Percentiles rank a stretch among this genome's conserved stretches.
These are phyloP conservation scores for Carpinus fangiana DNA, from an alignment of 306 rosid species.

Conservation along the genomic window DNA sequence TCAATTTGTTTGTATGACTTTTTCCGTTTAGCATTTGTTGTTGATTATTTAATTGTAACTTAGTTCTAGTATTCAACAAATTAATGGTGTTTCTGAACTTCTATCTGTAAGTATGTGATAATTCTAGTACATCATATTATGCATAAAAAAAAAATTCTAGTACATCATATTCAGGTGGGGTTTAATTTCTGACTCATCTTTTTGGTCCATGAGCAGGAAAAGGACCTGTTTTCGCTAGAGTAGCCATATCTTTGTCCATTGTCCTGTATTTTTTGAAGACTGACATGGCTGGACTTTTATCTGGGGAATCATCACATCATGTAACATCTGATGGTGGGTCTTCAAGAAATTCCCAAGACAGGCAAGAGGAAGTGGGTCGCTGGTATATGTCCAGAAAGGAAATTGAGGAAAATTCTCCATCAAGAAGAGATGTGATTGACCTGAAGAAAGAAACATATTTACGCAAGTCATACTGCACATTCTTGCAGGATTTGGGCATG, in stretches of 20 bases:
- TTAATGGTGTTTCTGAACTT: background rate
- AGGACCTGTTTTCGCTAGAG: background rate
- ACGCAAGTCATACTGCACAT: slow-evolving; percentile 92
- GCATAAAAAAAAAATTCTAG: background rate
- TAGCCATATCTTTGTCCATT: background rate
- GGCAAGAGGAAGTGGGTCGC: slow-evolving; percentile 46
- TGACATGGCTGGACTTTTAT: slow-evolving; percentile 42
- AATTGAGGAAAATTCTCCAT: slow-evolving; percentile 86
- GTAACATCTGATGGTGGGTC: slow-evolving; percentile 39
- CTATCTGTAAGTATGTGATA: background rate
- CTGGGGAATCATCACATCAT: slow-evolving; percentile 42
- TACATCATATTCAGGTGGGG: background rate
- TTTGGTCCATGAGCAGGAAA: slow-evolving; percentile 19
- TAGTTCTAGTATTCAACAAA: background rate
- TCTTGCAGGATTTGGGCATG: slow-evolving; percentile 94
- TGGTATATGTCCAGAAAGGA: slow-evolving; percentile 88
- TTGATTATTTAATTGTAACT: background rate
- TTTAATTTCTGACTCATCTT: slow-evolving; percentile 5
- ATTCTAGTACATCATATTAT: background rate
- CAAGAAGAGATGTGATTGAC: slow-evolving; percentile 83
- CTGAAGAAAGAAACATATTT: slow-evolving; percentile 88
- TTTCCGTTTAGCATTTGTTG: background rate
- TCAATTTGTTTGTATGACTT: background rate
- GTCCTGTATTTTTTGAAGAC: slow-evolving; percentile 9
- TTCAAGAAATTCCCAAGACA: slow-evolving; percentile 37